phyloP scores from a whole-genome alignment of 768 basidiomycete genomes.

The Favolaschia claudopus region DNA sequence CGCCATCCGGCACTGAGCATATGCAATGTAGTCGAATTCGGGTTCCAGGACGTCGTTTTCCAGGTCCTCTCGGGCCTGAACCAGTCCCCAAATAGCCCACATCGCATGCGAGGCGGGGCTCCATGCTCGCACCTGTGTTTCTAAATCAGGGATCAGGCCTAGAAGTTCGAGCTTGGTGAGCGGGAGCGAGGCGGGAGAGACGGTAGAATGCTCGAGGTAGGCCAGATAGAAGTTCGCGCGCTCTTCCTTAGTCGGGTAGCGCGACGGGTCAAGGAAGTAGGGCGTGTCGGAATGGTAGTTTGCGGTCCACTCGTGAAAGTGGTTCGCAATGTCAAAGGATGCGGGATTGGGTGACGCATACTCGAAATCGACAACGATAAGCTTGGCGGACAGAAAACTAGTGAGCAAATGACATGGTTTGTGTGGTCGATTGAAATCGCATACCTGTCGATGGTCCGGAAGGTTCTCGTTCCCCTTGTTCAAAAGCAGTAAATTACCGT shows the following conservation, averaged over 20 bases:
- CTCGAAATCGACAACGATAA: slow-evolving; percentile 97
- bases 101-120: slow-evolving; percentile 88
- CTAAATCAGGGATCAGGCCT: slow-evolving; percentile 61
- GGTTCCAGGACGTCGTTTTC: slow-evolving; percentile 62
- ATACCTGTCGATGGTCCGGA: slow-evolving; percentile 81
- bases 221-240: slow-evolving; percentile 86
- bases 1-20: slow-evolving; percentile 74
- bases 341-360: slow-evolving; percentile 94
- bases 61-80: slow-evolving; percentile 84
- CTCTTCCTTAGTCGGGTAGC: slow-evolving; percentile 77
- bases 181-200: slow-evolving; percentile 40
- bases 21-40: slow-evolving; percentile 92
- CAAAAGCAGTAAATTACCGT: slow-evolving; percentile 88
- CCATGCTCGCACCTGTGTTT: slow-evolving; percentile 86
- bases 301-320: slow-evolving; percentile 97
- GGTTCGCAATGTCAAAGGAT: slow-evolving; percentile 95
- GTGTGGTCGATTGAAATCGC: background rate
- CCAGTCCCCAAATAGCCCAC: slow-evolving; percentile 96
- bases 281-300: slow-evolving; percentile 81
- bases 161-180: slow-evolving; percentile 45
- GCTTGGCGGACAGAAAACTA: slow-evolving; percentile 49
- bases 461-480: slow-evolving; percentile 59
- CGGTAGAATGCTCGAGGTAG: slow-evolving; percentile 69
- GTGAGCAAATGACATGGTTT: slow-evolving; percentile 14
- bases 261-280: slow-evolving; percentile 65